Base-by-base conservation (phyloP, 805 yeast genomes). In the Wickerhamiella galacta region DNA sequence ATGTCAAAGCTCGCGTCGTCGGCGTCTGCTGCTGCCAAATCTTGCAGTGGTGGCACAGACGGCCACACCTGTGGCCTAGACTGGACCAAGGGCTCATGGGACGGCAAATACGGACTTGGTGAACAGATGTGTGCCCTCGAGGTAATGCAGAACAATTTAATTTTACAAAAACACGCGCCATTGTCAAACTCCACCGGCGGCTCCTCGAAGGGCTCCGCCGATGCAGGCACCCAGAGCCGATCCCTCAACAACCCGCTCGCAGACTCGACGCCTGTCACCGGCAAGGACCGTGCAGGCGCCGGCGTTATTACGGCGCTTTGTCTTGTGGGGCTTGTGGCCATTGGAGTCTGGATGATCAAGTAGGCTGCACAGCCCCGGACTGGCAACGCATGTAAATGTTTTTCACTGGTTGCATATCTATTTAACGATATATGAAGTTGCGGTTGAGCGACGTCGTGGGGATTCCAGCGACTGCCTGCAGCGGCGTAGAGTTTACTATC, bases 211-310 rank as follows among this genome's bases (percentile, higher is more conserved):
- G 85, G 87, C 37, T 64, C 70, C 51, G 68, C 72, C 9, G 64
- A 70, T 21, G 90, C 81, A 9, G 94, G 93, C 38, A 60, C 69
- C 23, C 59, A 58, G 37, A 29, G 36, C 31, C 14, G 26, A 16
- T 32, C 39, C 15, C 14, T 20, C 11, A 26, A 32, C 21, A 41
- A 35, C 25, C 40, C 45, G 20, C 36, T 47, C 4, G 39, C 38
- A 6, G 50, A 51, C 31, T 32, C 36, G 6, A 37, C 45, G 16
- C 56, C 52, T 1, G 70, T 83, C 27, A 59, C 70, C 1, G 52
- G 60, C 0, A 71, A 68, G 38, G 94, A 81, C 49, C 68, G 65
- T 45, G 94, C 82, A 2, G 96, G 96, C 31, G 95, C 95, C 1
- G 93, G 92, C 30, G 60, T 85, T 16, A 53, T 81, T 27, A 87